These are phyloP conservation scores for Infundibulicybe gibba DNA, from an alignment of 768 basidiomycete species.

Conservation along the genomic window DNA sequence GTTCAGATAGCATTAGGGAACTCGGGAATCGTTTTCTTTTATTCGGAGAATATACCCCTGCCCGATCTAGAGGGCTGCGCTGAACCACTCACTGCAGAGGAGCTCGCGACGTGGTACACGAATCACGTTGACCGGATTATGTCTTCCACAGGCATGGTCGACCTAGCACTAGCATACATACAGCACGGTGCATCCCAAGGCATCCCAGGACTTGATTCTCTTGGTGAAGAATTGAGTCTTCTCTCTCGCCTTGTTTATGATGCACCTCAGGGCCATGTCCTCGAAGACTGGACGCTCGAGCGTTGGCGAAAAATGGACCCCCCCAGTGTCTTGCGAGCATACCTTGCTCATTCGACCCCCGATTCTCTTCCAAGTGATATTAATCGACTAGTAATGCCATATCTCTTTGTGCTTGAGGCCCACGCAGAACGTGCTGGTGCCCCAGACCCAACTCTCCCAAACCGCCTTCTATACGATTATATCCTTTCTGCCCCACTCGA, in stretches of 20 bases:
- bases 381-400: constrained; percentile 79
- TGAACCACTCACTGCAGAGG: constrained; percentile 38
- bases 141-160: constrained; percentile 66
- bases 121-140: constrained; percentile 60
- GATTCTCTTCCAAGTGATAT: constrained; percentile 67
- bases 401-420: constrained; percentile 88
- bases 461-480: constrained; percentile 67
- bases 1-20: constrained; percentile 37
- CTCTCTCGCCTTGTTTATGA: constrained; percentile 89
- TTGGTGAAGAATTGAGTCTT: constrained; percentile 90
- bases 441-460: constrained; percentile 65
- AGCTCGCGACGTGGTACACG: constrained; percentile 76
- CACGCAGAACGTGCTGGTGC: constrained; percentile 77
- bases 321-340: constrained; percentile 63
- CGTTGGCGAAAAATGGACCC: constrained; percentile 73
- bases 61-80: constrained; percentile 6
- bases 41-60: neutral
- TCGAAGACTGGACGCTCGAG: constrained; percentile 67
- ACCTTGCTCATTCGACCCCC: constrained; percentile 70
- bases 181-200: constrained; percentile 87
- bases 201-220: constrained; percentile 71
- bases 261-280: constrained; percentile 42
- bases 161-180: constrained; percentile 71
- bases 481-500: constrained; percentile 66
- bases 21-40: constrained; percentile 14